Evolutionary conservation across 495 filamentous ascomycete genomes (phyloP).

Genomic region (Choiromyces venosus): DNA sequence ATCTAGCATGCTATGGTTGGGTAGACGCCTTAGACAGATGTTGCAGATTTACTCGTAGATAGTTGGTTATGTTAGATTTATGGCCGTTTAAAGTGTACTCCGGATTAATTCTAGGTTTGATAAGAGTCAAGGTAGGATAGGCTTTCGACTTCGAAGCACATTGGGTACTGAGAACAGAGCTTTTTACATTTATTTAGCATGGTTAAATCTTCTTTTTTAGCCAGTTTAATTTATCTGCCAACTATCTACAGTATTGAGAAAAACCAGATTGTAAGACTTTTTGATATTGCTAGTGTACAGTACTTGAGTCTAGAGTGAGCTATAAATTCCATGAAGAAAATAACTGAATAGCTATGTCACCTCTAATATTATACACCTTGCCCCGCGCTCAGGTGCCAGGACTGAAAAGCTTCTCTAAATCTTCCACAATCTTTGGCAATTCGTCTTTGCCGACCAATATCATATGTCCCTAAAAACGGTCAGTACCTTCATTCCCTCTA

Average conservation of each 20-base stretch:
- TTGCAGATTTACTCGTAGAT: neutral
- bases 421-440: constrained; percentile 45
- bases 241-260: neutral
- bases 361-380: neutral
- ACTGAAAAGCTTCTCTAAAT: constrained; percentile 25
- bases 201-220: neutral
- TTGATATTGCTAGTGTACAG: neutral
- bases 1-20: no score
- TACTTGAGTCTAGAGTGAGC: neutral
- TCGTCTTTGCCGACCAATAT: constrained; percentile 67
- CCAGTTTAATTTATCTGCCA: neutral
- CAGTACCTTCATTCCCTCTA: neutral
- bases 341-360: neutral
- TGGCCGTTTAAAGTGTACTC: neutral
- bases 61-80: neutral
- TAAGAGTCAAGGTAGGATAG: neutral
- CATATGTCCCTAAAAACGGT: constrained; percentile 48
- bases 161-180: neutral
- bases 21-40: neutral
- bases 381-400: neutral
- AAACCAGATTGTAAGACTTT: neutral
- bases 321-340: neutral
- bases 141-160: neutral
- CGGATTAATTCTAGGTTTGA: neutral
- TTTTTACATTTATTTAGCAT: neutral